Base-by-base conservation (phyloP, 768 basidiomycete genomes). In the Lentinus brumalis region DNA sequence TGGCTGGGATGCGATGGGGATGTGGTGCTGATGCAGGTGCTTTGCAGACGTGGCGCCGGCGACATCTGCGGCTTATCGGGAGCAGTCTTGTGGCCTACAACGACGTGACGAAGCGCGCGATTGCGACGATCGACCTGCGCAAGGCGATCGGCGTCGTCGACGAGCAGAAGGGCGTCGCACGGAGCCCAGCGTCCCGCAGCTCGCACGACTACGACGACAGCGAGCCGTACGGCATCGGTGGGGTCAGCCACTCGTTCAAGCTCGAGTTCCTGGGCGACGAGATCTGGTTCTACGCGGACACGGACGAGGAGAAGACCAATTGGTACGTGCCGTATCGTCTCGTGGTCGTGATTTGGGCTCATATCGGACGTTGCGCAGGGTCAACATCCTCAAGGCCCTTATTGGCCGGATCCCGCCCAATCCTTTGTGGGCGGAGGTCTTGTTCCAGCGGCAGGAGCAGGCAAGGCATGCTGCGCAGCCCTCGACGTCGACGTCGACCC, bases 271-370 rank as follows among this genome's bases (percentile, higher is more conserved):
- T 85, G 3, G 79, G 83, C 26, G 49, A 94, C 65, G 85, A 89
- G 59, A 96, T 98, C 60, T 73, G 85, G 11, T 98, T 98, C 80
- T 95, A 89, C 67, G 92, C 96, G 35, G 96, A 98, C 73, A 88
- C 86, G 12, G 91, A 94, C 58, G 87, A 89, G 56, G 93, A 94
- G 72, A 98, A 98, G 73, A 74, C 78, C 26, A 82, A 80, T 78
- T 98, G 96, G 96, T 96, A 64, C 62, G 87, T 26, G 21, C 21
- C 74, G 3, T 16, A 4, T 16, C 29, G 10, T 15, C 2, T 38
- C 32, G 8, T 66, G 52, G 51, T 45, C 45, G 50, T 11, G 40
- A 21, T 54, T 51, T 31, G 32, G 26, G 59, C 29, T 40, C 11
- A 57, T 56, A 2, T 64, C 46, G 41, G 30, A 32, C 40, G 9